Percentiles rank a stretch among this genome's conserved stretches.
Conservation (phyloP, 73 alveolate species). For the Paramecium sonneborni region DNA sequence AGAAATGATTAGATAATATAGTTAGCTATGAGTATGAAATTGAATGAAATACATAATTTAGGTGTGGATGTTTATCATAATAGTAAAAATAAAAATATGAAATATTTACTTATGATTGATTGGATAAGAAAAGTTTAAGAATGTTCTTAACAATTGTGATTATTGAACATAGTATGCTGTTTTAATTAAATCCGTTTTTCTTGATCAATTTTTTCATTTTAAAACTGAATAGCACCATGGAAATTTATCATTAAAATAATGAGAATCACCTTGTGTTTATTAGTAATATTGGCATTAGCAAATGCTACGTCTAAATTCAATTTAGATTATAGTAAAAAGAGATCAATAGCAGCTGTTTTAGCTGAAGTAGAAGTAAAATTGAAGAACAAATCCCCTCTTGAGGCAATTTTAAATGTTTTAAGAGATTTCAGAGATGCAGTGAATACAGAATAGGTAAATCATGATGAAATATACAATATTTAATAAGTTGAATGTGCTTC, state of each 20-base stretch:
- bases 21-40: no score
- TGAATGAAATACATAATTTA: neutral
- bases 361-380: constrained; percentile 32
- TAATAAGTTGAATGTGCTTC: constrained; percentile 5
- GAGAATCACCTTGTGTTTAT: neutral
- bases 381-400: neutral
- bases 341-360: constrained; percentile 26
- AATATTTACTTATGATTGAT: neutral
- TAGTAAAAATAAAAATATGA: neutral
- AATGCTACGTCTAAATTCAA: neutral
- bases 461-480: constrained; percentile 25
- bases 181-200: neutral
- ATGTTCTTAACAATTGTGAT: neutral
- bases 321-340: constrained; percentile 3
- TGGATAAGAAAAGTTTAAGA: neutral
- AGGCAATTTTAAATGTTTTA: constrained; percentile 8
- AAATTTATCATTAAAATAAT: neutral
- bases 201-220: no score
- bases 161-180: neutral
- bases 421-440: constrained; percentile 52
- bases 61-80: neutral
- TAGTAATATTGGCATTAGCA: neutral
- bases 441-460: neutral
- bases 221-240: neutral
- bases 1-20: neutral